Evolutionary conservation across 1,284 basidiomycete species (phyloP).

Genomic region (Apiotrichum gracile): DNA sequence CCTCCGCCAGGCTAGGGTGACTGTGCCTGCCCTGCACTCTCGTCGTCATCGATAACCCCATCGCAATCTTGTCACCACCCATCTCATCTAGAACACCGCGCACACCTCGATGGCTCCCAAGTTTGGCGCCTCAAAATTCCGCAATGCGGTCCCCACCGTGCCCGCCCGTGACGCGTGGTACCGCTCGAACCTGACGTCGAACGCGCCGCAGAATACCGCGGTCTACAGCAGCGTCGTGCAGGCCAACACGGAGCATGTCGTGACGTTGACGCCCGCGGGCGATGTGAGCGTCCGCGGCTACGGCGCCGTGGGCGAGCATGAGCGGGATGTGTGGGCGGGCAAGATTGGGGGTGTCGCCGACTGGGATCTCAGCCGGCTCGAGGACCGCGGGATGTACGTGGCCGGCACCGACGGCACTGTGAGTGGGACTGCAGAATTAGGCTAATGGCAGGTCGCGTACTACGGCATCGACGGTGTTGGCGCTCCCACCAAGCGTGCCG

Average conservation of each 20-base stretch:
- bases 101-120: conserved; percentile 21
- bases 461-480: neutral
- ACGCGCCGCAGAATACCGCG: conserved; percentile 11
- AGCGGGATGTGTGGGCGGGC: conserved; percentile 14
- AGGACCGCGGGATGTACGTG: conserved; percentile 28
- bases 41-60: neutral
- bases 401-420: conserved; percentile 34
- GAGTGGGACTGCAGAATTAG: conserved; percentile 2
- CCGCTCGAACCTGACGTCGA: conserved; percentile 16
- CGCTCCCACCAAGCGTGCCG: neutral
- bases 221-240: conserved; percentile 33
- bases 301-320: conserved; percentile 2
- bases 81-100: neutral
- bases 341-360: conserved; percentile 33
- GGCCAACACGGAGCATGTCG: conserved; percentile 29
- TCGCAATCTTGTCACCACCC: neutral
- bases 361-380: conserved; percentile 38
- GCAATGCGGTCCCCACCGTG: conserved; percentile 30
- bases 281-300: conserved; percentile 31
- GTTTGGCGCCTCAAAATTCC: conserved; percentile 43
- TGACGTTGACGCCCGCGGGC: conserved; percentile 29
- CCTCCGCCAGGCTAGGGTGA: too few species aligned
- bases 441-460: conserved; percentile 7
- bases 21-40: neutral
- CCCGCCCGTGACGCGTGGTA: conserved; percentile 33